These are phyloP conservation scores for Diaporthe vexans DNA, from an alignment of 2,329 filamentous ascomycete species.

Conservation along the genomic window DNA sequence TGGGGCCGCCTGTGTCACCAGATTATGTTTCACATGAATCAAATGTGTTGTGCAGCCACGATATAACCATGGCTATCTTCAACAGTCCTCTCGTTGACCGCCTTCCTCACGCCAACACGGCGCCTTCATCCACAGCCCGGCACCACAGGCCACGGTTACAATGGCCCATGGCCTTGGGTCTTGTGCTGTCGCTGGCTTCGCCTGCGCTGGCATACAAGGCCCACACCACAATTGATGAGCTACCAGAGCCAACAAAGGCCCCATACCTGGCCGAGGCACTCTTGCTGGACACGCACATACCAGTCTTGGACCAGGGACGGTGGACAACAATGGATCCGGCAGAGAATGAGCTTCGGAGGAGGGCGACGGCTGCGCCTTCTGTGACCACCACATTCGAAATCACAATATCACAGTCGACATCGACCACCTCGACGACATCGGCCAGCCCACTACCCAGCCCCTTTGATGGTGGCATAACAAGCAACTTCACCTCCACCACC, in stretches of 20 bases:
- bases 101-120: constrained; percentile 17
- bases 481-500: constrained; percentile 70
- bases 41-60: constrained; percentile 44
- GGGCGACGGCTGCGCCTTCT: constrained; percentile 35
- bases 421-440: constrained; percentile 45
- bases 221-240: constrained; percentile 37
- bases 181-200: constrained; percentile 46
- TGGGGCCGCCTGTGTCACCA: constrained; percentile 41
- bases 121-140: not conserved
- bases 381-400: constrained; percentile 40
- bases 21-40: constrained; percentile 47
- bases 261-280: constrained; percentile 50
- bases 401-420: constrained; percentile 42
- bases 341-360: constrained; percentile 47
- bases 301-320: constrained; percentile 50
- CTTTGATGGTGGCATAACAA: constrained; percentile 75
- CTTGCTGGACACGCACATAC: constrained; percentile 54
- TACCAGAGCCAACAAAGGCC: constrained; percentile 46
- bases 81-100: constrained; percentile 23
- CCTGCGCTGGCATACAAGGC: constrained; percentile 44
- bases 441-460: constrained; percentile 69
- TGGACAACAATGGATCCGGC: constrained; percentile 56
- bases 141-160: constrained; percentile 46
- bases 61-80: constrained; percentile 47
- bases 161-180: constrained; percentile 46